Evolutionary conservation across 257 asterid genomes (phyloP).

Genomic region (Solanum tarapatanum): DNA sequence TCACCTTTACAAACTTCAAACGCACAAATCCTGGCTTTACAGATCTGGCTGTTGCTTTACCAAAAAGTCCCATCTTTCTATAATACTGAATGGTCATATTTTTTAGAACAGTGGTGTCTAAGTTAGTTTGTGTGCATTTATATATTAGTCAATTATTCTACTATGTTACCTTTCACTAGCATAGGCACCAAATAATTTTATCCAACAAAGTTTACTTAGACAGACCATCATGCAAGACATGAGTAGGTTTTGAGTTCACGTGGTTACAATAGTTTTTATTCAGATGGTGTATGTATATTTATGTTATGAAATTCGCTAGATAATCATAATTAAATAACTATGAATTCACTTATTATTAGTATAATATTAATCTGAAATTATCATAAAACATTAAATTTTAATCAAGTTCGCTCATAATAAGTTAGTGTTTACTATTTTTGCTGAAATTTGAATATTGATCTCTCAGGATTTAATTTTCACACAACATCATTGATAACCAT

Average conservation of each 20-base stretch:
- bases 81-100: background rate
- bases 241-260: background rate
- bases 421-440: background rate
- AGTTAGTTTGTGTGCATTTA: background rate
- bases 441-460: background rate
- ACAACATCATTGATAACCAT: background rate
- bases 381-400: background rate
- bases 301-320: no score
- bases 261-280: background rate
- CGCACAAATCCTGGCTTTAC: background rate
- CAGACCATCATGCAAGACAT: background rate
- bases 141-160: background rate
- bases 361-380: background rate
- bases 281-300: background rate
- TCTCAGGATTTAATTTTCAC: background rate
- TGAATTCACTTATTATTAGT: background rate
- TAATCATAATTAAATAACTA: background rate
- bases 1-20: background rate
- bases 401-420: background rate
- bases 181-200: accelerated
- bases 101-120: background rate
- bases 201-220: background rate
- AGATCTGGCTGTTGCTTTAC: background rate
- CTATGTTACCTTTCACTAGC: background rate
- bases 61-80: background rate